Percentiles rank a stretch among this genome's conserved stretches.
These are phyloP conservation scores for Fusarium globosum DNA, from an alignment of 2,329 filamentous ascomycete species.

Conservation along the genomic window DNA sequence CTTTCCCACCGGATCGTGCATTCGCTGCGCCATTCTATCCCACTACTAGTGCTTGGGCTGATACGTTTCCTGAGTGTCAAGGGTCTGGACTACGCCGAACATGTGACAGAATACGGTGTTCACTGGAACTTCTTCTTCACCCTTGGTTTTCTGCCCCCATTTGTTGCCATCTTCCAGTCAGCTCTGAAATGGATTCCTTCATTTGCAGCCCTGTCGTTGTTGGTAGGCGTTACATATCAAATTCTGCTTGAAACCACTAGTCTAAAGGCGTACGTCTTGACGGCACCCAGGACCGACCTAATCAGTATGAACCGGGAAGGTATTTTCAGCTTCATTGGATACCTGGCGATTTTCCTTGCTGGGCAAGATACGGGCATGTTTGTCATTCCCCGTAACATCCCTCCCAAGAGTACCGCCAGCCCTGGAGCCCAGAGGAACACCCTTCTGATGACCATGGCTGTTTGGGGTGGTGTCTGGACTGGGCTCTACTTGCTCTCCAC, in stretches of 20 bases:
- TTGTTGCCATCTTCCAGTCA: slow-evolving; percentile 84
- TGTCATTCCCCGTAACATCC: slow-evolving; percentile 73
- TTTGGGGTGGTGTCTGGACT: slow-evolving; percentile 76
- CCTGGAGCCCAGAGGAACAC: slow-evolving; percentile 62
- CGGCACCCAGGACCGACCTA: slow-evolving; percentile 80
- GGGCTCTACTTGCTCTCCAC: slow-evolving; percentile 76
- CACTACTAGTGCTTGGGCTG: slow-evolving; percentile 82
- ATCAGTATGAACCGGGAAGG: slow-evolving; percentile 94
- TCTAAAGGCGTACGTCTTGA: slow-evolving; percentile 85
- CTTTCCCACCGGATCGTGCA: slow-evolving; percentile 69
- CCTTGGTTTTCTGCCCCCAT: slow-evolving; percentile 86
- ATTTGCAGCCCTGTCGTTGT: slow-evolving; percentile 78
- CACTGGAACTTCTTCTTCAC: slow-evolving; percentile 99
- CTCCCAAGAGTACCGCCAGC: slow-evolving; percentile 55
- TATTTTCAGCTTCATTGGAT: slow-evolving; percentile 93
- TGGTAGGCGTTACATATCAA: slow-evolving; percentile 78
- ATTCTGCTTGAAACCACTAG: slow-evolving; percentile 77
- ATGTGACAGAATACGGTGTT: slow-evolving; percentile 96
- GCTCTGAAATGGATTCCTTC: slow-evolving; percentile 77
- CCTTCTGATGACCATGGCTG: slow-evolving; percentile 71
- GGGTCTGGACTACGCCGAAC: slow-evolving; percentile 93
- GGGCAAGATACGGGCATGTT: slow-evolving; percentile 87
- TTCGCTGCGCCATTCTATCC: slow-evolving; percentile 83
- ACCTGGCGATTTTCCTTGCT: slow-evolving; percentile 92
- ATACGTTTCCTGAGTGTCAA: slow-evolving; percentile 90